Evolutionary conservation across 2,329 filamentous ascomycete genomes (phyloP).

Genomic region (Ambrosiella beaveri): DNA sequence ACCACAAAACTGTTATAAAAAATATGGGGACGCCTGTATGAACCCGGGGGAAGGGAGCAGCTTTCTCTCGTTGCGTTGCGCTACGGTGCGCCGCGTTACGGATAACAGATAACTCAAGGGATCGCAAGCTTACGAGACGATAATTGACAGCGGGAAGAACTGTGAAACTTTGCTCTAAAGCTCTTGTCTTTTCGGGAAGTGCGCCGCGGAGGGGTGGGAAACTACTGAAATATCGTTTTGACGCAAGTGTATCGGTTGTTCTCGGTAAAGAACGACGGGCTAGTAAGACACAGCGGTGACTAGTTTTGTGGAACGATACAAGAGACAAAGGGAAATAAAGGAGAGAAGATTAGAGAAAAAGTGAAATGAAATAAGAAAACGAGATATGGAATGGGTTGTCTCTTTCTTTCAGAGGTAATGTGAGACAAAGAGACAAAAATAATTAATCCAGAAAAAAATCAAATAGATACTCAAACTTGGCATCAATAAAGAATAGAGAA

Average conservation of each 20-base stretch:
- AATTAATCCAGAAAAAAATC: background rate
- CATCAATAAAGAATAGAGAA: background rate
- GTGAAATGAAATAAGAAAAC: background rate
- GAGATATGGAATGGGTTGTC: background rate
- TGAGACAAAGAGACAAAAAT: background rate
- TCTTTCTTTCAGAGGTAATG: background rate
- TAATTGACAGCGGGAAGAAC: background rate
- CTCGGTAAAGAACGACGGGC: background rate
- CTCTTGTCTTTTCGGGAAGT: background rate
- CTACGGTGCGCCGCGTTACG: no score
- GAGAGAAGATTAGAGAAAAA: background rate
- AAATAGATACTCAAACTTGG: background rate
- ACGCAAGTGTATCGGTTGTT: background rate
- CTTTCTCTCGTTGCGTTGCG: no score
- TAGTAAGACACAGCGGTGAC: background rate
- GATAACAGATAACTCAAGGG: background rate
- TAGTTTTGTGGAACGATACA: background rate
- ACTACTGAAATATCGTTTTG: background rate
- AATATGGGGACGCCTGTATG: no score
- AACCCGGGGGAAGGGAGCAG: no score
- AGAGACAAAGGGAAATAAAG: background rate
- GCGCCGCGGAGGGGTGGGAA: background rate
- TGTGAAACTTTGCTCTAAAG: background rate
- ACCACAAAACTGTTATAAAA: no score
- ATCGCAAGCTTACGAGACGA: background rate